Base-by-base conservation (phyloP, 371 early-diverging fungal species). In the Lichtheimia hyalospora region DNA sequence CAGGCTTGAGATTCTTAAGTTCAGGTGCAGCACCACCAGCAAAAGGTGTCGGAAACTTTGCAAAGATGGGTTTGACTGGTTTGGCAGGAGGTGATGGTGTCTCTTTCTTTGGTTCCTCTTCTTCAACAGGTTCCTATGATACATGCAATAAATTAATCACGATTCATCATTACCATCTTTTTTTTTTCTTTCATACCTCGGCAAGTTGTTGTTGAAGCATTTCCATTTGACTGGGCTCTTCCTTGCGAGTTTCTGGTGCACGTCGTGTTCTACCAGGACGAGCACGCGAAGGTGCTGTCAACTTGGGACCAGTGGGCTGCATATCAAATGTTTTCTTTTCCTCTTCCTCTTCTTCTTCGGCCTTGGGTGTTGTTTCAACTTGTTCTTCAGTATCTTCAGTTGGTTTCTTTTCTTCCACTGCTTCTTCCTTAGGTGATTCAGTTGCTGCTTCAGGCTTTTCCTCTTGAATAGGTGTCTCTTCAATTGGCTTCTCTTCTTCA, bases 11-110 rank as follows among this genome's bases (percentile, higher is more conserved):
- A 14, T 74, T 66, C 46, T 80, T 74, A 0, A 77, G 34, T 10
- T 74, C 62, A 13, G 71, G 66, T 27, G 68, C 73, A 12, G 69
- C 74, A 5, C 69, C 71, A 15, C 71, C 74, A 8, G 82, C 83
- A 75, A 85, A 84, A 2, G 86, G 86, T 3, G 86, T 85, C 27
- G 86, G 83, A 67, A 84, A 85, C 61, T 85, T 85, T 42, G 77
- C 74, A 68, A 85, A 85, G 43, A 85, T 83, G n/a, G 86, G 86
- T 49, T 85, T 85, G 25, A 82, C 62, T 0, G 86, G 86, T 61
- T 85, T 85, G 24, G 83, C 74, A 20, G 85, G 85, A 41, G 71
- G 73, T 3, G 66, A 54, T 7, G 80, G 69, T 15, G 64, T 65
- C 42, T 71, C 54, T 18, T 41, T 25, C 3, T 16, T 23, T 64